phyloP scores from a whole-genome alignment of 345 rosid genomes.

The Euphorbia peplus region DNA sequence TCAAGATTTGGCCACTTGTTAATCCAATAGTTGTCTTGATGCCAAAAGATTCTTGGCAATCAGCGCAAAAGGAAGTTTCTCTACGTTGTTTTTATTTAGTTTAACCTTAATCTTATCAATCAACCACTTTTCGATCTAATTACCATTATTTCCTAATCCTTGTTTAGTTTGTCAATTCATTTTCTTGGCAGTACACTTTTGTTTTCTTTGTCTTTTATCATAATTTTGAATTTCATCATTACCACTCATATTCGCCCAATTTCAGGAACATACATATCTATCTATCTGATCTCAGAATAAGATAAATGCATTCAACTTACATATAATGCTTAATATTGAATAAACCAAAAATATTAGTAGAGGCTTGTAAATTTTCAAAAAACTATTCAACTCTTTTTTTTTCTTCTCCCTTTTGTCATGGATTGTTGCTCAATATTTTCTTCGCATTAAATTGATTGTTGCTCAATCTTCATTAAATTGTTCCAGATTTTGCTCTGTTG shows the following conservation, averaged over 20 bases:
- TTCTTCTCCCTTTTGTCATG: too few species aligned
- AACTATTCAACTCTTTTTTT: too few species aligned
- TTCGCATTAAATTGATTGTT: too few species aligned
- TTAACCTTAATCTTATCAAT: background rate
- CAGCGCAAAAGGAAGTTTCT: background rate
- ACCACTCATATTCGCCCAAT: background rate
- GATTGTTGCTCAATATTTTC: too few species aligned
- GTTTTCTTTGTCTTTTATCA: background rate
- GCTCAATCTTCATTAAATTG: too few species aligned
- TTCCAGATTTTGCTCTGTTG: too few species aligned
- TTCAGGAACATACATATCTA: background rate
- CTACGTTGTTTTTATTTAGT: background rate
- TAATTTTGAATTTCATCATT: background rate
- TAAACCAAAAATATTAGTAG: too few species aligned
- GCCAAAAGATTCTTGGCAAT: constrained; percentile 20
- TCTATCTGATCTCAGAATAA: background rate
- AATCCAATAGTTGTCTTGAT: constrained; percentile 16
- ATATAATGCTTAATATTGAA: too few species aligned
- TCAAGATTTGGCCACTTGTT: constrained; percentile 18
- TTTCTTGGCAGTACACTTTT: background rate
- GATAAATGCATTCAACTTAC: too few species aligned
- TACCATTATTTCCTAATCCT: too few species aligned
- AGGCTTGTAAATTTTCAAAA: too few species aligned
- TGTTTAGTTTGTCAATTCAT: background rate
- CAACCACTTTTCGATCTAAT: background rate